These are phyloP conservation scores for Melastoma malabathricum DNA, from an alignment of 345 rosid genomes.

Conservation along the genomic window DNA sequence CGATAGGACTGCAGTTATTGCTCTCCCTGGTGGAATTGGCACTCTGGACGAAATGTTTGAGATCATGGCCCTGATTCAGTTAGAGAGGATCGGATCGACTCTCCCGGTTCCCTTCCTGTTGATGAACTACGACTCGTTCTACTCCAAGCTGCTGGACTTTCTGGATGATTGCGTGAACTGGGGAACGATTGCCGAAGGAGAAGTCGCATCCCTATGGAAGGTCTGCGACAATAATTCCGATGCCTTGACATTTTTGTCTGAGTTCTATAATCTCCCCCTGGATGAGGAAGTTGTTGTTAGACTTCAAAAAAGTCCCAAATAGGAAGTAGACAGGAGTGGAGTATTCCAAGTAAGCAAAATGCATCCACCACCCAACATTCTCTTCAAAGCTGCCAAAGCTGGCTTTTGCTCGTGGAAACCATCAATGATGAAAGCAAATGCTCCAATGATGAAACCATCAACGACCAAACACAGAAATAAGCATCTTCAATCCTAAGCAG, in stretches of 20 bases:
- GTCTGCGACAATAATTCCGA: conserved; percentile 58
- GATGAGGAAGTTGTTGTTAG: too few relatives aligned
- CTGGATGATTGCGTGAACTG: conserved; percentile 54
- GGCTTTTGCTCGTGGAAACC: conserved; percentile 64
- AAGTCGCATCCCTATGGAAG: conserved; percentile 68
- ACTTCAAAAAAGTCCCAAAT: conserved; percentile 1
- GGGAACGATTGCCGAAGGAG: conserved; percentile 71
- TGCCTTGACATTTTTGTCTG: conserved; percentile 54
- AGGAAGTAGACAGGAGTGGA: too few relatives aligned
- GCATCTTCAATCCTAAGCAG: too few relatives aligned
- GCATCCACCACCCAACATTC: too few relatives aligned
- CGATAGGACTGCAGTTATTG: conserved; percentile 66
- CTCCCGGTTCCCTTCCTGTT: conserved; percentile 72
- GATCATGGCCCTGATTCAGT: conserved; percentile 71
- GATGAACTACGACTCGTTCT: conserved; percentile 79
- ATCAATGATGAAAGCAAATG: conserved; percentile 61
- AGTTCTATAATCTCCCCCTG: conserved; percentile 42
- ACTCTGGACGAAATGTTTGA: conserved; percentile 86
- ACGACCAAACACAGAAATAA: too few relatives aligned
- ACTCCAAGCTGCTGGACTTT: conserved; percentile 61
- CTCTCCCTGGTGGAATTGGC: conserved; percentile 86
- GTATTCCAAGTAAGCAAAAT: too few relatives aligned
- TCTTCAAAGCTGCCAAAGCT: conserved; percentile 33
- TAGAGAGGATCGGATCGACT: conserved; percentile 61
- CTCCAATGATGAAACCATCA: conserved; percentile 68